Percentiles rank a stretch among this genome's conserved stretches.
Evolutionary conservation across 495 filamentous ascomycete species (phyloP).

Genomic region (Achaetomiella virescens): DNA sequence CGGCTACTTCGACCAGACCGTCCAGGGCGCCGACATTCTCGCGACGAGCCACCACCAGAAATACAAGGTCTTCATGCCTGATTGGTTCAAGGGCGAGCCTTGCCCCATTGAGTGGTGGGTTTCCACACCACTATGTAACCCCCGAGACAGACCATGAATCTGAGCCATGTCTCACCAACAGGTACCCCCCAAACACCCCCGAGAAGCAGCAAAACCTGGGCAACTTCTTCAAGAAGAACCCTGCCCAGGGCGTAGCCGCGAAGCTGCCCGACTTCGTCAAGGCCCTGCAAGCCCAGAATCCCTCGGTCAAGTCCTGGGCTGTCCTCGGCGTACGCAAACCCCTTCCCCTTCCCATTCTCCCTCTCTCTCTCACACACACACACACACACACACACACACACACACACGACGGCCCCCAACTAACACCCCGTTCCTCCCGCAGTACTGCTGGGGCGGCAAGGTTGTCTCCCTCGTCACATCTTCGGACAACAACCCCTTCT

Average conservation of each 20-base stretch:
- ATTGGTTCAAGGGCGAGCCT: conserved; percentile 59
- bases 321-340: conserved; percentile 57
- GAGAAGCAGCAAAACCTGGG: conserved; percentile 73
- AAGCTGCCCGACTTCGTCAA: conserved; percentile 58
- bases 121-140: neutral
- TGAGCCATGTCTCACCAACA: neutral
- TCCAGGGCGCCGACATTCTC: conserved; percentile 67
- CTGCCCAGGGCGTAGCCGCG: conserved; percentile 54
- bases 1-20: conserved; percentile 61
- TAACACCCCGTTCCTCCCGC: neutral
- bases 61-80: conserved; percentile 63
- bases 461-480: conserved; percentile 54
- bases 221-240: conserved; percentile 67
- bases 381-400: neutral
- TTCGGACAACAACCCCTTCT: conserved; percentile 56
- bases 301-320: conserved; percentile 69
- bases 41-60: conserved; percentile 47
- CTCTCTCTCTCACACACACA: neutral
- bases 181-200: conserved; percentile 71
- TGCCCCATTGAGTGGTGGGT: conserved; percentile 49
- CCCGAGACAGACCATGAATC: neutral
- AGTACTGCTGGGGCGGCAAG: conserved; percentile 93
- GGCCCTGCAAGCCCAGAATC: conserved; percentile 48
- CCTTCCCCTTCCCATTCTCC: neutral
- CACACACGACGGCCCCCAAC: neutral